Evolutionary conservation across 2,329 filamentous ascomycete species (phyloP).

Genomic region (Fusarium temperatum): DNA sequence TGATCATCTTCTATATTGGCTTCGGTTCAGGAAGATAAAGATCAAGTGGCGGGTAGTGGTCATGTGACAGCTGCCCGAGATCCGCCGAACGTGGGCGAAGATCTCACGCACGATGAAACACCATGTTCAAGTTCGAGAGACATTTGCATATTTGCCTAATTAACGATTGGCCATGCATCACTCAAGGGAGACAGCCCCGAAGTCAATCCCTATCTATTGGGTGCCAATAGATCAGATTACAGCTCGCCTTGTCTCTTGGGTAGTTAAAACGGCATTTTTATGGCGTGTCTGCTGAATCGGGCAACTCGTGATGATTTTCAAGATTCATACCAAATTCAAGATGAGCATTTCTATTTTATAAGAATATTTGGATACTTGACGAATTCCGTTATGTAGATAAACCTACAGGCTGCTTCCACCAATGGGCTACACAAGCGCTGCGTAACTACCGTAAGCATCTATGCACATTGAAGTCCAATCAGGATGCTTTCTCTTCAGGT

Average conservation of each 20-base stretch:
- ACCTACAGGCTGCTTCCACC: neutral
- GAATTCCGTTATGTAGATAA: too few relatives aligned
- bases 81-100: neutral
- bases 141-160: neutral
- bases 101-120: neutral
- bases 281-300: neutral
- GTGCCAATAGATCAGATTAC: neutral
- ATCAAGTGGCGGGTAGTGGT: neutral
- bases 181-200: neutral
- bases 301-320: neutral
- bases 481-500: neutral
- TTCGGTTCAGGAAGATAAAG: neutral
- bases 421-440: neutral
- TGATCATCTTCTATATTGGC: fast-evolving
- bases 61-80: neutral
- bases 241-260: neutral
- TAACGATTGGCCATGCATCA: neutral
- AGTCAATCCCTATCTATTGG: fast-evolving
- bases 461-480: neutral
- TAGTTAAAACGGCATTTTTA: neutral
- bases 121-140: neutral
- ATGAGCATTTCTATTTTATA: too few relatives aligned
- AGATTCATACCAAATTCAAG: neutral
- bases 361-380: fast-evolving
- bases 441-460: neutral